Percentiles rank a stretch among this genome's conserved stretches.
phyloP scores from a whole-genome alignment of 768 basidiomycete species.

The Amanita brunnescens region DNA sequence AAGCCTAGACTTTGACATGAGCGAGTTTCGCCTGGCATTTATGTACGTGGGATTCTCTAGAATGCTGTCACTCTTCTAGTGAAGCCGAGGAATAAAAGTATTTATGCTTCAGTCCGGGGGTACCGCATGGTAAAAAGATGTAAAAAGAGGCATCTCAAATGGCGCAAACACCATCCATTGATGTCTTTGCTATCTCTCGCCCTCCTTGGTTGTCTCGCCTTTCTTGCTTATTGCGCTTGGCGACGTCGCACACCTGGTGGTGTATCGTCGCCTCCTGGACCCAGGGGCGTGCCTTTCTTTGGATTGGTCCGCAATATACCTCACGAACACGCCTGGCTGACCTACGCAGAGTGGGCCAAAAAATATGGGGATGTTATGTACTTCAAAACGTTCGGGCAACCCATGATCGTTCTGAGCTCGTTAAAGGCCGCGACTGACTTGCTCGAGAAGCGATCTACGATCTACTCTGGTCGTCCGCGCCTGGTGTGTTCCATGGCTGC shows the following conservation, averaged over 20 bases:
- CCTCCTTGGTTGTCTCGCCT: neutral
- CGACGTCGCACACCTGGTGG: neutral
- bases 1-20: neutral
- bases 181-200: neutral
- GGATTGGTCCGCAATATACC: conserved; percentile 25
- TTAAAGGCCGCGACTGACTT: conserved; percentile 30
- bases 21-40: neutral
- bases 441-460: conserved; percentile 34
- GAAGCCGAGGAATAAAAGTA: conserved; percentile 1
- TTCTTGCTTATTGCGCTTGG: conserved; percentile 2
- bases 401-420: conserved; percentile 32
- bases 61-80: neutral
- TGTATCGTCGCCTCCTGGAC: conserved; percentile 25
- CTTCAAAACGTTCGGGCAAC: conserved; percentile 26
- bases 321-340: conserved; percentile 20
- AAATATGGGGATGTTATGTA: conserved; percentile 23
- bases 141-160: neutral
- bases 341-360: conserved; percentile 24
- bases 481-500: conserved; percentile 12
- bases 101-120: neutral
- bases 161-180: conserved; percentile 1
- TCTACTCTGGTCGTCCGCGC: conserved; percentile 36
- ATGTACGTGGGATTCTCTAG: neutral
- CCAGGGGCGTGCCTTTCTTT: conserved; percentile 23
- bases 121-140: too few relatives aligned